Base-by-base conservation (phyloP, 2,329 filamentous ascomycete genomes). In the Teratosphaeria nubilosa region DNA sequence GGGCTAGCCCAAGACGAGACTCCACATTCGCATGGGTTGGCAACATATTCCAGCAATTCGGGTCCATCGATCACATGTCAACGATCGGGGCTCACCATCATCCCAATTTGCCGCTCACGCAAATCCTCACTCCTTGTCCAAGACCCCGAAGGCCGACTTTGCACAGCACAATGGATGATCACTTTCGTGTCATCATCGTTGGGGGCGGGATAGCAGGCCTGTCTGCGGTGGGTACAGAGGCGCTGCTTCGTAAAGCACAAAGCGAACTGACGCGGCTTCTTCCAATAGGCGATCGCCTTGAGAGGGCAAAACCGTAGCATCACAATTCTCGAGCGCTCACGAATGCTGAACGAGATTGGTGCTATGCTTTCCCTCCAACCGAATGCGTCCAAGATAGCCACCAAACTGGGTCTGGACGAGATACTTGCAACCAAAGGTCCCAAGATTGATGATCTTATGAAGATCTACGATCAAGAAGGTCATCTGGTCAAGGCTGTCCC, bases 351-450 rank as follows among this genome's bases (percentile, higher is more conserved):
- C 56, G 75, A 77, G 58, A 72, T 74, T 6, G 75, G 75, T 1
- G 74, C 74, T 1, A 68, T 73, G 7, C 74, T 76, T 20, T 76
- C 74, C 0, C 66, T 77, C 0, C 74, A 77, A 53, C 75, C 74
- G 0, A 76, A 77, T 62, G 75, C 75, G 0, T 70, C 69, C 22
- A 69, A 70, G 41, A 73, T 74, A 2, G 59, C 66, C 6, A 53
- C 66, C 7, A 54, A 48, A 54, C 75, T 71, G 70, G 65, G 64
- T 0, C 59, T 76, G 1, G 45, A 51, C 2, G 61, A 63, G 14
- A 63, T 69, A 7, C 66, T 74, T 2, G 57, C 65, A 5, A 60
- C 63, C 1, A 67, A 69, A 13, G 66, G 67, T 34, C 71, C 72
- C 0, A 72, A 71, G 56, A 62, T 69, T 7, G 74, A 76, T 59